phyloP scores from a whole-genome alignment of 1,139 yeast species.

The Neolecta irregularis region DNA sequence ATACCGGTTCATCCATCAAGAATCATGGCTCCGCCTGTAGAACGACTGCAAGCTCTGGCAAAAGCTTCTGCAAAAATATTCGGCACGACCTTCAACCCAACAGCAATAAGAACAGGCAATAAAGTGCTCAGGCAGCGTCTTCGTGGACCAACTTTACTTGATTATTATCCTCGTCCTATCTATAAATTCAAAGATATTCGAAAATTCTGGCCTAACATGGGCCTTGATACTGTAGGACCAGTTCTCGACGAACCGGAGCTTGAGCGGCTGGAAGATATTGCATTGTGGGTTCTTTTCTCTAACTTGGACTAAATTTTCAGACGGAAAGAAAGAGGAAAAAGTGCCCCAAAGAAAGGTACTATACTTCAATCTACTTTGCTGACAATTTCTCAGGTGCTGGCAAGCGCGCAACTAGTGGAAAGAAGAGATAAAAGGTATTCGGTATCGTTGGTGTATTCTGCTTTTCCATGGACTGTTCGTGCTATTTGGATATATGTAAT shows the following conservation, averaged over 20 bases:
- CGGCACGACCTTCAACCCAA: constrained; percentile 16
- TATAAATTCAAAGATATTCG: constrained; percentile 13
- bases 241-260: not conserved
- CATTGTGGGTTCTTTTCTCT: not conserved
- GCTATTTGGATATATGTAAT: too few relatives aligned
- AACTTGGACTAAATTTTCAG: constrained; percentile 3
- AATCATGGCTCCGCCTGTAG: constrained; percentile 12
- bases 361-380: too few relatives aligned
- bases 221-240: constrained; percentile 10
- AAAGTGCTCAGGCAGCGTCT: constrained; percentile 17
- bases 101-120: constrained; percentile 17
- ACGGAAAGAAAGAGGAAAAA: constrained; percentile 17
- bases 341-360: constrained; percentile 18
- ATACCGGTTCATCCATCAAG: too few relatives aligned
- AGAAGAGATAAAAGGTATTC: constrained; percentile 10
- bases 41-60: constrained; percentile 15
- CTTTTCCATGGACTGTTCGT: too few relatives aligned
- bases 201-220: constrained; percentile 16
- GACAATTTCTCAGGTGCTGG: too few relatives aligned
- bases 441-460: too few relatives aligned
- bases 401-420: constrained; percentile 10
- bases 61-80: constrained; percentile 16
- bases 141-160: constrained; percentile 16
- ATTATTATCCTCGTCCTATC: constrained; percentile 16
- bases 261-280: constrained; percentile 11